Base-by-base conservation (phyloP, 164 flowering plant genomes). In the Vitis amurensis region DNA sequence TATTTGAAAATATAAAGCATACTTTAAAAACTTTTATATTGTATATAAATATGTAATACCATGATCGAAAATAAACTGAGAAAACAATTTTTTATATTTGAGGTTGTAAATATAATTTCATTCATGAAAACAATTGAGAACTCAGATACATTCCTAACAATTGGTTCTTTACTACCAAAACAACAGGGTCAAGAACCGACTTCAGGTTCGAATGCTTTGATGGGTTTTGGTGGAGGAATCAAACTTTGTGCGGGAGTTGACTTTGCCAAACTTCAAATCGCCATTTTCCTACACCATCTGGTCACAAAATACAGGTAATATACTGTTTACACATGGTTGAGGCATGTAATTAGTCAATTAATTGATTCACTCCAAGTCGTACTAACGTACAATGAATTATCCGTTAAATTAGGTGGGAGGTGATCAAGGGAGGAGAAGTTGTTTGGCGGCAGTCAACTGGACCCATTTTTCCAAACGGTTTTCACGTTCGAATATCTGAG, bases 211-310 rank as follows among this genome's bases (percentile, higher is more conserved):
- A 87, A 81, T 79, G 55, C 83, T 69, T 89, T 89, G 86, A 89
- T 89, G 90, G 93, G 88, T 55, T 89, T 89, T 71, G 90, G 90
- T 61, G 90, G 93, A 30, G 93, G 90, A 17, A 77, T 85, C 89
- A 85, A 89, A 75, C 85, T 85, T 69, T 89, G 90, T 68, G 87
- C 83, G 56, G 93, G 93, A 59, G 79, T 90, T 55, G 89, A 87
- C 61, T 89, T 87, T 64, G 76, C 88, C 11, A 89, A 85, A 69
- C 71, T 85, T 73, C 89, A 89, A 72, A 87, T 89, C 86, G 90
- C 93, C 15, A 79, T 85, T 16, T 87, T 89, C 70, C 84, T 89
- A 63, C 93, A 87, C 59, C 76, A 80, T 76, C 72, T 87, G 66
- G 86, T 87, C 2, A 89, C 88, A 55, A 85, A 84, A 63, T 87